Evolutionary conservation across 2,329 filamentous ascomycete species (phyloP), one percentile per base, ranked within the genome.

Genomic region (Diplocarpon mali): DNA sequence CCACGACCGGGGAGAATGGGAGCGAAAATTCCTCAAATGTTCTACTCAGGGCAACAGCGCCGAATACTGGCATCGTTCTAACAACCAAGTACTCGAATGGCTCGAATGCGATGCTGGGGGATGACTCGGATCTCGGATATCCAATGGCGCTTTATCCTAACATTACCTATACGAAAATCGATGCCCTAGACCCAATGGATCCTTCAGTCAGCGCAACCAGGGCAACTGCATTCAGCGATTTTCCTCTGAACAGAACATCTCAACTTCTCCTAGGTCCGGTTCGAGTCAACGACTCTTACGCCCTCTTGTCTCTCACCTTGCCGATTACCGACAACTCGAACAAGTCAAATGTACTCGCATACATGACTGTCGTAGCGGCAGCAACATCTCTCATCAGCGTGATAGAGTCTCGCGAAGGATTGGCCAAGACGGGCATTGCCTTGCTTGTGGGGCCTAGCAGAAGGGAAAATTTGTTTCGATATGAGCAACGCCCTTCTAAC

Each of bases 341-440:
- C 2, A 61, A 65, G 35, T 67, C 66, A 3, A 78, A 83, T 50
- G 75, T 90, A 1, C 69, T 95, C 5, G 89, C 86, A 1, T 95
- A 87, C 68, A 75, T 95, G 67, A 94, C 87, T 1, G 67, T 90
- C 2, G 69, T 94, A n/a, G 73, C 84, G 44, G 76, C 84, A 45
- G 81, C 81, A 1, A 66, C 67, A 3, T 71, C 82, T 1, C 68
- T 92, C 3, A 67, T 78, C n/a, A 63, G 71, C 36, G 72, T 87
- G 1, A 67, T 80, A 20, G 64, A 67, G 14, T 83, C 81, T 1
- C 65, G 69, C 2, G 83, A 88, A 60, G 86, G 85, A 1, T 60
- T 94, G 8, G 84, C 79, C 17, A 61, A 70, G 0, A 85, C 79
- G 0, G 87, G 86, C 5, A 65, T 80, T 13, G 78, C 84, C 1